Evolutionary conservation across 176 grass and related monocot genomes (phyloP).

Genomic region (Oryza meridionalis): DNA sequence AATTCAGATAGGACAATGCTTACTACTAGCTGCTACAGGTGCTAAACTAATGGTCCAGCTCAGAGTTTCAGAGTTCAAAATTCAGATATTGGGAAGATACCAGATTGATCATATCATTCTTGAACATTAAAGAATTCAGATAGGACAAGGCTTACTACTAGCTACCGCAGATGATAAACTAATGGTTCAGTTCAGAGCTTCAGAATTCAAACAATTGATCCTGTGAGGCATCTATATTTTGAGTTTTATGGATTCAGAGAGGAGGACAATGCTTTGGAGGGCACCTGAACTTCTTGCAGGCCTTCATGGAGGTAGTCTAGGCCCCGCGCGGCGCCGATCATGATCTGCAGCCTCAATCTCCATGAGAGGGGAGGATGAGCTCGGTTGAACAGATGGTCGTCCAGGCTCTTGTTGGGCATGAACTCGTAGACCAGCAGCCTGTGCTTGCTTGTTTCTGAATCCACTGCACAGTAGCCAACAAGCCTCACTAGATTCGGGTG

Average conservation of each 20-base stretch:
- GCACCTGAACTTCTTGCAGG: conserved; percentile 76
- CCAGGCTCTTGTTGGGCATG: conserved; percentile 87
- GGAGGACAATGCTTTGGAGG: conserved; percentile 12
- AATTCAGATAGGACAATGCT: background rate
- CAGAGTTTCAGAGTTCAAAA: background rate
- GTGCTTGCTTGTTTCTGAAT: conserved; percentile 58
- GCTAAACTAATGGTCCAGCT: too few relatives aligned
- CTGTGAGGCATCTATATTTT: background rate
- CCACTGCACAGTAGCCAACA: conserved; percentile 77
- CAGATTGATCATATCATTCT: background rate
- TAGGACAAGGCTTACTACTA: background rate
- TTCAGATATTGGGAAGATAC: background rate
- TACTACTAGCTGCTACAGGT: too few relatives aligned
- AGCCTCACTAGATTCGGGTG: conserved; percentile 90
- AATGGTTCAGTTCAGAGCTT: too few relatives aligned
- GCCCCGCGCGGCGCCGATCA: conserved; percentile 64
- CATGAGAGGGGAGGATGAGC: conserved; percentile 60
- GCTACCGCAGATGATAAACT: too few relatives aligned
- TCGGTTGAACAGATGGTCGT: conserved; percentile 87
- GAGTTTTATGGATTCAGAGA: background rate
- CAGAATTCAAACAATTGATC: too few relatives aligned
- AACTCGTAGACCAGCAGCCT: conserved; percentile 90
- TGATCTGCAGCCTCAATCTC: conserved; percentile 71
- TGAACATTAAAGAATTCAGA: background rate
- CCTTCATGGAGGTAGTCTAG: conserved; percentile 76